Evolutionary conservation across 208 protist genomes (phyloP), one percentile per base, ranked within the genome.

Genomic region (Leishmania gerbilli): DNA sequence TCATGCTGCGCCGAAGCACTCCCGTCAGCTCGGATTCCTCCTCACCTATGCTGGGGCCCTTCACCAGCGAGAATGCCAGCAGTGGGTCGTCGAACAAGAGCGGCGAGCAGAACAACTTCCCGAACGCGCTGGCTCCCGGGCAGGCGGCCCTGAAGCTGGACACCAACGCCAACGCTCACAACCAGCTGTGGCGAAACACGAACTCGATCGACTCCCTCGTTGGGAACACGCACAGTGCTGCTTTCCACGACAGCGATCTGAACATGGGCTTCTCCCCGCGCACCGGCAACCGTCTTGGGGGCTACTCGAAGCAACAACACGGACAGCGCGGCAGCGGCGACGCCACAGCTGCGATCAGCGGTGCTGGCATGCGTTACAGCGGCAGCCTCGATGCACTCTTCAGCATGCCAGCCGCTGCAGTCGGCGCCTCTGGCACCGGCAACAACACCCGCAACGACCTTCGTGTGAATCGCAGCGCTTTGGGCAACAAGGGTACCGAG

Each of bases 1-100:
- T 99, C 55, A 97, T 99, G 90, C 88, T 99, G 77, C 85, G 77
- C 27, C 76, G 67, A 68, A 79, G 65, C 53, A 67, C 79, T 21
- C 51, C 84, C 1, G 47, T 37, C 53, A 77, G 68, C 74, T 64
- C 65, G 5, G 51, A 74, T 34, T 77, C 72, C 45, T 80, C 79
- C 45, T 82, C 82, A 21, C 47, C 76, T 2, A 40, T 69, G 42
- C 74, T 79, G 24, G 78, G 72, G n/a, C 68, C 82, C 19, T 79
- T 72, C 65, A 17, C 51, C 21, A 72, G 47, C 56, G 82, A 86
- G 51, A 71, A 64, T 71, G 53, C 74, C 79, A 79, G 71, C 79
- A 79, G 72, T 60, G 62, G 19, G 72, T 81, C 53, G 51, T 79
- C 53, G 62, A 85, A 82, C 53, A 81, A 79, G 85, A 85, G 79